phyloP scores from a whole-genome alignment of 495 filamentous ascomycete species.

The Aspergillus haitiensis region DNA sequence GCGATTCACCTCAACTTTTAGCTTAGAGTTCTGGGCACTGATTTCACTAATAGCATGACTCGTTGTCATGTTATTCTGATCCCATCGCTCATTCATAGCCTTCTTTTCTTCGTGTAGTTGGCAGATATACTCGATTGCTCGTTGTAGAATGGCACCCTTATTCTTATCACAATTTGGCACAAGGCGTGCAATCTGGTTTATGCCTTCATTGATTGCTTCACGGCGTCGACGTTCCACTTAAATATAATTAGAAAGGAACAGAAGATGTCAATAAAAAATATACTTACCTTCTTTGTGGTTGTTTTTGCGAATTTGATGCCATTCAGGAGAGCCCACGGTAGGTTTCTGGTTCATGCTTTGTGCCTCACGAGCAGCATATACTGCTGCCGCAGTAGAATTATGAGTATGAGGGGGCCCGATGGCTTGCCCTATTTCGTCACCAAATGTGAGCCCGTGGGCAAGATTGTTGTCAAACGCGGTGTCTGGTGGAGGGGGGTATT shows the following conservation, averaged over 20 bases:
- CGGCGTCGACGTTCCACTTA: slow-evolving; percentile 93
- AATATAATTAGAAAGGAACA: slow-evolving; percentile 16
- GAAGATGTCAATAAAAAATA: not conserved
- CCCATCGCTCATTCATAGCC: slow-evolving; percentile 94
- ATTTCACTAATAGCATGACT: slow-evolving; percentile 93
- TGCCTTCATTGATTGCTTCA: slow-evolving; percentile 98
- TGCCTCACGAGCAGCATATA: slow-evolving; percentile 49
- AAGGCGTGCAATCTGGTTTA: slow-evolving; percentile 96
- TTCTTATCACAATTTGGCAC: slow-evolving; percentile 99
- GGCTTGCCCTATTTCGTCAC: slow-evolving; percentile 46
- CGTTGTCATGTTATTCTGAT: slow-evolving; percentile 89
- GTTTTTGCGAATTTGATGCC: slow-evolving; percentile 96
- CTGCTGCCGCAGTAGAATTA: slow-evolving; percentile 50
- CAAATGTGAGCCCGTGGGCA: slow-evolving; percentile 43
- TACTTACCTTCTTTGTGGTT: slow-evolving; percentile 96
- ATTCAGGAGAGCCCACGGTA: slow-evolving; percentile 91
- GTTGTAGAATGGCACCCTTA: slow-evolving; percentile 93
- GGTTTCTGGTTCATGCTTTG: slow-evolving; percentile 66
- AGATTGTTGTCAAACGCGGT: slow-evolving; percentile 45
- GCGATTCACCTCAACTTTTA: slow-evolving; percentile 75
- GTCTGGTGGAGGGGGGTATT: slow-evolving; percentile 48
- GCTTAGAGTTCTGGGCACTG: slow-evolving; percentile 81
- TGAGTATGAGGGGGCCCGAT: slow-evolving; percentile 43
- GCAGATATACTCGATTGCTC: slow-evolving; percentile 89
- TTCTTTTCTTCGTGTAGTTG: slow-evolving; percentile 93